Evolutionary conservation across 805 yeast species (phyloP).

Genomic region (Sugiyamaella lignohabitans): DNA sequence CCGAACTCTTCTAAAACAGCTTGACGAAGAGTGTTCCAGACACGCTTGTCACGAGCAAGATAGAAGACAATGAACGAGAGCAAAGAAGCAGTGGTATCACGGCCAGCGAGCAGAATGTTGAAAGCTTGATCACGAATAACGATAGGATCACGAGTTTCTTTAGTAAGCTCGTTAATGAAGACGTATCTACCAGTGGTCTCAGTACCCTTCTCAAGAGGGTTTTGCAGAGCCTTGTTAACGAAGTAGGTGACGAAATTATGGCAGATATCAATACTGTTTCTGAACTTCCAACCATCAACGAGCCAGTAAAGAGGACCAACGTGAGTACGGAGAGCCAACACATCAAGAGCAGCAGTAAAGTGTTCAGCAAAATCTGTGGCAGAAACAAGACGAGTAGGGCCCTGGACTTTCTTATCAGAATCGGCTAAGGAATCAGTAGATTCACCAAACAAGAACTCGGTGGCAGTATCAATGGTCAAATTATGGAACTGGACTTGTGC

Average conservation of each 20-base stretch:
- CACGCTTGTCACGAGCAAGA: conserved; percentile 37
- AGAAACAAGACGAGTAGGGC: conserved; percentile 11
- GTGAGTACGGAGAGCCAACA: conserved; percentile 6
- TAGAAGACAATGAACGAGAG: conserved; percentile 42
- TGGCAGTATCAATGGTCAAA: conserved; percentile 31
- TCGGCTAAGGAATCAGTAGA: conserved; percentile 23
- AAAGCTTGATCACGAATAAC: conserved; percentile 46
- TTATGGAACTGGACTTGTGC: conserved; percentile 27
- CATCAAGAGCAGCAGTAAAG: conserved; percentile 8
- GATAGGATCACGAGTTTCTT: conserved; percentile 44
- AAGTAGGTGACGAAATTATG: conserved; percentile 36
- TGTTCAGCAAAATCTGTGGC: conserved; percentile 10
- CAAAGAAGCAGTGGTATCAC: conserved; percentile 50
- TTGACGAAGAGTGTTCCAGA: conserved; percentile 33
- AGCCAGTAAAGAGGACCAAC: conserved; percentile 21
- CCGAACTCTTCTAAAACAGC: conserved; percentile 36
- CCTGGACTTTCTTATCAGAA: conserved; percentile 8
- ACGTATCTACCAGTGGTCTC: conserved; percentile 36
- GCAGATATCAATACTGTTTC: conserved; percentile 28
- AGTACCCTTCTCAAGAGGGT: conserved; percentile 12
- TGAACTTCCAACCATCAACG: conserved; percentile 26
- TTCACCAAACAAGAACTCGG: conserved; percentile 33
- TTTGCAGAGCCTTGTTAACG: conserved; percentile 35
- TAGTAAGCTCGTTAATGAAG: conserved; percentile 43
- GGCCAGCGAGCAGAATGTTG: conserved; percentile 47